Conservation (phyloP, 805 yeast species). For the Candida palmyrensis region DNA sequence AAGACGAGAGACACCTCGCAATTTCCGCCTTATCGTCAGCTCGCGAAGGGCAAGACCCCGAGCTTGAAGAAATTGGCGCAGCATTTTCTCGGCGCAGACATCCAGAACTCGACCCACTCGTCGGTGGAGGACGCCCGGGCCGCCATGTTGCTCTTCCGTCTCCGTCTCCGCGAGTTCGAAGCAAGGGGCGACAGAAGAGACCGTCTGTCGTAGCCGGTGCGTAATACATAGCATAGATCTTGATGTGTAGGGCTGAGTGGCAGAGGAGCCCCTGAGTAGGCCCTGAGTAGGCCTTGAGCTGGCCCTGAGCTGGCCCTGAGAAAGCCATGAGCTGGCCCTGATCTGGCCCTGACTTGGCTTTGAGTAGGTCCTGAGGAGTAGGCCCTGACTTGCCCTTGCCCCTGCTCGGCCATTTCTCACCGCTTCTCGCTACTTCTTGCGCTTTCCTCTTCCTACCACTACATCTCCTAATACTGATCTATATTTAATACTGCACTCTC, state of each 20-base stretch:
- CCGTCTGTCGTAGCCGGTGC: too few species aligned
- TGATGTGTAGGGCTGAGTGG: too few species aligned
- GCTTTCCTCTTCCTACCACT: neutral
- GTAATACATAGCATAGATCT: too few species aligned
- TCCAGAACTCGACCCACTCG: constrained; percentile 75
- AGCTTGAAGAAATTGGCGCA: constrained; percentile 60
- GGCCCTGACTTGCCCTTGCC: too few species aligned
- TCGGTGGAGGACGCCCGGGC: constrained; percentile 90
- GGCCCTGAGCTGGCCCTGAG: too few species aligned
- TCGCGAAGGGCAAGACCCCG: constrained; percentile 68
- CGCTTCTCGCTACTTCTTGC: neutral
- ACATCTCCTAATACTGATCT: neutral
- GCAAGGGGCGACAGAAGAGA: too few species aligned
- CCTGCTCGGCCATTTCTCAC: too few species aligned
- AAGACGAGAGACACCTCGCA: constrained; percentile 71
- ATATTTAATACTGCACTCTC: constrained; percentile 1
- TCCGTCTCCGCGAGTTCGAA: constrained; percentile 60
- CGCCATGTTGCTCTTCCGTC: constrained; percentile 74
- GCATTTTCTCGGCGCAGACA: constrained; percentile 51
- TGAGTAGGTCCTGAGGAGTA: too few species aligned
- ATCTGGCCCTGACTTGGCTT: too few species aligned
- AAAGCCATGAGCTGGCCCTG: too few species aligned
- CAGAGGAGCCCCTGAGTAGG: too few species aligned
- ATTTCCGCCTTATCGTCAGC: constrained; percentile 52
- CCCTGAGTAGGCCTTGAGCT: too few species aligned